Base-by-base conservation (phyloP, 192 early-diverging fungal genomes). In the Coemansia reversa region DNA sequence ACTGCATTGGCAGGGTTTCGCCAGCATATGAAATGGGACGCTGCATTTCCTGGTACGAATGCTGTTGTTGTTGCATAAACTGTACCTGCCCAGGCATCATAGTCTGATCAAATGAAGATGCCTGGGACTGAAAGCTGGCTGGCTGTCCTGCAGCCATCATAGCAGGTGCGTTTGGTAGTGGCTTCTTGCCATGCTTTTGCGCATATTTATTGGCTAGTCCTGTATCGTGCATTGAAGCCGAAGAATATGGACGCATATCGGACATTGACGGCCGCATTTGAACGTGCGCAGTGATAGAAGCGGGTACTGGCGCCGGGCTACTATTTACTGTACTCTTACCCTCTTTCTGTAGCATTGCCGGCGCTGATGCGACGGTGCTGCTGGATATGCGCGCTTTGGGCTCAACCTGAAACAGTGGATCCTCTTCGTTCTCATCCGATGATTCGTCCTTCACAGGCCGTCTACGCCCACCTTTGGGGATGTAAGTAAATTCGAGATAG, bases 241-340 rank as follows among this genome's bases (percentile, higher is more conserved):
- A 81, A 14, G 79, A 81, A 49, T 81, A 76, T 3, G 79, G 79
- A n/a, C 79, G 72, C 39, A 81, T 55, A 33, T 81, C 79, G 19
- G 74, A 72, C 39, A 65, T 51, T n/a, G 79, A 75, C n/a, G 73
- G 79, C 20, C 69, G 73, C 63, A 68, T 32, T 22, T 53, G 60
- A 2, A 35, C 30, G 24, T 55, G 45, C 8, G 63, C 50, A 8
- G 57, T 20, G 3, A 16, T 53, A 0, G 74, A 61, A 7, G 60
- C 33, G 3, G 39, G 25, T 33, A 55, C 22, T 8, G 55, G 60
- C 2, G 60, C 29, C 35, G 24, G 49, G n/a, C 54, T 50, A 55
- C 45, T 50, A 5, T 39, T 33, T 3, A 45, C 25, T 6, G 60
- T 28, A 8, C 35, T 33, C 16, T 29, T 29, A 14, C 32, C 33